Evolutionary conservation across 106 monocot species (phyloP), one percentile per base, ranked within the genome.

Genomic region (Chionographis japonica): DNA sequence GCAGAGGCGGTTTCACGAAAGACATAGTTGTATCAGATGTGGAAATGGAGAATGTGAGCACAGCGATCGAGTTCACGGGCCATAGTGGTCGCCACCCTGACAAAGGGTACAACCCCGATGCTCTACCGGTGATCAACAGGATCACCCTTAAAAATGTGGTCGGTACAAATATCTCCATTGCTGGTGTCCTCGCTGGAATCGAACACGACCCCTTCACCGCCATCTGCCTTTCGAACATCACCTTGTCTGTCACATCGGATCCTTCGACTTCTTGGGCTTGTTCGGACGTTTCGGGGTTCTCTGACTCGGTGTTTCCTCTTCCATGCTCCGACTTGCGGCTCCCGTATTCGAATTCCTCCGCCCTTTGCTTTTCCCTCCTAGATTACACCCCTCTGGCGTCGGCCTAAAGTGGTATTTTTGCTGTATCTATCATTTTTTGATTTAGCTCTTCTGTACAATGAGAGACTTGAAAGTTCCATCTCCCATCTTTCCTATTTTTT

Each of bases 211-310:
- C 84, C 14, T 95, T 95, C 73, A 81, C 79, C 6, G 73, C 70
- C 12, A 88, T 95, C 17, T 95, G 95, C 70, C 77, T 95, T 41
- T 84, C 84, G 1, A 81, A 88, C 64, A 68, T 91, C 52, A 75
- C 60, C 40, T 63, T 91, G 3, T 70, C 86, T 4, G 60, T 76
- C 2, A 64, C 54, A 2, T 74, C 82, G 6, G 72, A 77, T 54
- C 20, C 71, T 52, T 79, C 80, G 0, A 40, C 62, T 52, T 75
- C 72, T 6, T 95, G 95, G 95, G 18, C 54, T 60, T 95, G 95
- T 49, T 85, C 90, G 1, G 67, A 95, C 60, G 84, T 95, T 0
- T 81, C 72, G 11, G 95, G 95, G 1, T 88, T 69, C 55, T 88
- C 88, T 2, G 79, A 91, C 37, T 74, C 68, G 6, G 91, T 95